Base-by-base conservation (phyloP, 2,329 filamentous ascomycete genomes). In the Penicillium palitans region DNA sequence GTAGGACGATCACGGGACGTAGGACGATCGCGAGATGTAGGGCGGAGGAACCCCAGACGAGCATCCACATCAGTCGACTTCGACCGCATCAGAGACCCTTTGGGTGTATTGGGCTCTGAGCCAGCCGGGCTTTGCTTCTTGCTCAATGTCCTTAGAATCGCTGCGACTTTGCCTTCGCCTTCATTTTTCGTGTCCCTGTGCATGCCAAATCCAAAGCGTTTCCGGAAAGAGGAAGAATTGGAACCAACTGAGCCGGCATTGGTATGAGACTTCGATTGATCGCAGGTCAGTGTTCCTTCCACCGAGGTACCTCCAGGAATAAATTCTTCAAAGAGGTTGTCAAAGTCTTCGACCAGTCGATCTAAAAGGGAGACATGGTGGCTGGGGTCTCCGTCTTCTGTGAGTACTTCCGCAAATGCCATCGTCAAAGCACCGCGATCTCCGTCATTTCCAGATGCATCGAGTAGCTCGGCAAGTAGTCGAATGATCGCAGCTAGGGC, bases 361-460 rank as follows among this genome's bases (percentile, higher is more conserved):
- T 97, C 93, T 46, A 97, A 81, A 15, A 97, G 79, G 55, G 93
- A 95, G 66, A 97, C 93, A 71, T 93, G 95, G 62, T 92, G 85
- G 59, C 90, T 87, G 2, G 92, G 87, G 60, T 88, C 86, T 7
- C 88, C 89, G 58, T 92, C 88, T 5, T 87, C 84, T 2, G 95
- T 89, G 7, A 98, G 79, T 51, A 97, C 81, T 71, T 97, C 92
- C 0, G 92, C 88, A 78, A 98, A 97, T 1, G 91, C 90, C 45
- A 91, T 86, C 0, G 92, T 97, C 66, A 98, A 77, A 24, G 91
- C 90, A 49, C 93, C 93, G 48, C 93, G 85, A 71, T 97, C 93
- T 33, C 91, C 90, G 70, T 97, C 93, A 68, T 96, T 96, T 51
- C 88, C 88, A 65, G 92, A 96, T 3, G 91, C 92, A 63, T 96